Base-by-base conservation (phyloP, 2,329 filamentous ascomycete genomes). In the Paraphaeosphaeria minitans region DNA sequence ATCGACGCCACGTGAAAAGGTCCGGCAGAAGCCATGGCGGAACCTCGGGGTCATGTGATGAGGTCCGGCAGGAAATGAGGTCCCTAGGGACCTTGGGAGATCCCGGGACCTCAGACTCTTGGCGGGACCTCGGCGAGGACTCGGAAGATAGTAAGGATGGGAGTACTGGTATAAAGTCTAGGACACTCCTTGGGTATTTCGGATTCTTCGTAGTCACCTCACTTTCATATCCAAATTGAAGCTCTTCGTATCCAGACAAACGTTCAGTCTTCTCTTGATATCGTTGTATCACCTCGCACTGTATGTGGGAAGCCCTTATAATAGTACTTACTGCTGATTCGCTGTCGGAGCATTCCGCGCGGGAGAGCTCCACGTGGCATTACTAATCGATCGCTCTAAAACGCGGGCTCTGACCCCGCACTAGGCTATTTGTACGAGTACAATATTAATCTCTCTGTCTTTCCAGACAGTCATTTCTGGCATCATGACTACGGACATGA, bases 401-500 rank as follows among this genome's bases (percentile, higher is more conserved):
- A 42, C 12, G 39, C 39, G 39, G 39, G 39, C 12, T 10, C 45
- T 47, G n/a, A 47, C 45, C 45, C 45, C 45, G 45, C 45, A 47
- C 45, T 24, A 29, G 24, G 45, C 45, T 21, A 29, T 14, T 21
- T 47, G n/a, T 14, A 24, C 45, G 10, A 24, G 27, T 42, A 42
- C 39, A 42, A 42, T n/a, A n/a, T n/a, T 42, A 29, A 47, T 47
- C 21, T 47, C 45, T 24, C 27, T 10, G 21, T 24, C 45, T 12
- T 47, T 47, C n/a, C 21, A 47, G 10, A 47, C 45, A 47, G 21
- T 47, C 45, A 47, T 10, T 24, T 47, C n/a, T 21, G 10, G 45
- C 45, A 22, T 29, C 10, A 29, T 29, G 13, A 16, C 24, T 47
- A 24, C 24, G 9, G 45, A 13, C 24, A 47, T 47, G 45, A 13